Percentiles rank a stretch among this genome's conserved stretches.
Conservation (phyloP, 2,329 filamentous ascomycete species). For the Aspergillus sp. region DNA sequence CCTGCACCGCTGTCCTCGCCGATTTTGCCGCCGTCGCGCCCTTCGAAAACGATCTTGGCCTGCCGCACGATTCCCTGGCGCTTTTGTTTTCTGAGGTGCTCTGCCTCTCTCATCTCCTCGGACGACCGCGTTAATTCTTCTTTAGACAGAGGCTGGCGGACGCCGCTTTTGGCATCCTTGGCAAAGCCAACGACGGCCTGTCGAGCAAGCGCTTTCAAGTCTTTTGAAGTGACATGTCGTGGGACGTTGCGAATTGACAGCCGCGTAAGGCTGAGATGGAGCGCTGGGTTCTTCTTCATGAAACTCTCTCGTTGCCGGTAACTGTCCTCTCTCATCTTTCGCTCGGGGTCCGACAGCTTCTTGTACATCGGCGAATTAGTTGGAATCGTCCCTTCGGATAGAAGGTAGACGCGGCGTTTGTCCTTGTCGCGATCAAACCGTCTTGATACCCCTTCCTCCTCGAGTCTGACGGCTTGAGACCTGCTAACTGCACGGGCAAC, state of each 20-base stretch:
- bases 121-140: conserved; percentile 77
- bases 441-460: conserved; percentile 54
- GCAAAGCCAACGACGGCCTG: conserved; percentile 93
- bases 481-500: conserved; percentile 78
- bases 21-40: conserved; percentile 73
- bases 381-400: conserved; percentile 76
- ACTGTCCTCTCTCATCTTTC: conserved; percentile 81
- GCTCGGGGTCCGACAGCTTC: conserved; percentile 65
- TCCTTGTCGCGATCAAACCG: conserved; percentile 68
- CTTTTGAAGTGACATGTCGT: conserved; percentile 70
- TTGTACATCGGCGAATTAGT: conserved; percentile 68
- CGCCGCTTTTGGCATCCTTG: conserved; percentile 71
- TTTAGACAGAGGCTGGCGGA: conserved; percentile 69
- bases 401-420: conserved; percentile 79
- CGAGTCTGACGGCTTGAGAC: conserved; percentile 65
- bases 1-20: conserved; percentile 66
- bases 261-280: conserved; percentile 82
- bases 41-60: conserved; percentile 91
- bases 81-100: conserved; percentile 67
- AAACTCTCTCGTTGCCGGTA: conserved; percentile 78
- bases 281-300: conserved; percentile 79
- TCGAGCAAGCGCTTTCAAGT: conserved; percentile 80
- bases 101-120: conserved; percentile 69
- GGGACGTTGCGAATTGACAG: conserved; percentile 89
- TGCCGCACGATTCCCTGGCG: conserved; percentile 84